Conservation (phyloP, 1,284 basidiomycete species). For the Grifola frondosa region DNA sequence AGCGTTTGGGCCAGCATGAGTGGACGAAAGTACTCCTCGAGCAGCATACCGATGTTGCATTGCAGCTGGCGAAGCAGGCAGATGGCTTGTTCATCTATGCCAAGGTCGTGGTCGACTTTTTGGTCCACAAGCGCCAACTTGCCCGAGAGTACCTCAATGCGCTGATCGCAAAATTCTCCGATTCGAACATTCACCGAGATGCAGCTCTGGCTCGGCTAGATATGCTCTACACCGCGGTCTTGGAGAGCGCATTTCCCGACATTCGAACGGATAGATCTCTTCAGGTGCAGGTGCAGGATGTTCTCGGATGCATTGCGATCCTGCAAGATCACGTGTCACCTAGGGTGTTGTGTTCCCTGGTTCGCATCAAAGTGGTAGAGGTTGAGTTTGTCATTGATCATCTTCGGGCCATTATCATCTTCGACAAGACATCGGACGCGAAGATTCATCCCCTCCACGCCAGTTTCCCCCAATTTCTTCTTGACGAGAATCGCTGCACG, state of each 20-base stretch:
- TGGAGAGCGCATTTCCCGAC: not conserved
- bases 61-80: constrained; percentile 1
- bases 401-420: constrained; percentile 7
- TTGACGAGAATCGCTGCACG: constrained; percentile 6
- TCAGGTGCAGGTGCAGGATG: not conserved
- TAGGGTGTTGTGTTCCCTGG: not conserved
- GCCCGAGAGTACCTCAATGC: no score
- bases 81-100: constrained; percentile 16
- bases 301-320: constrained; percentile 2
- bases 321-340: constrained; percentile 2
- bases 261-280: no score
- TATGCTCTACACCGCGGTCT: not conserved
- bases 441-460: constrained; percentile 4
- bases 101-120: constrained; percentile 5
- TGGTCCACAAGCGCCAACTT: constrained; percentile 1
- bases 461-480: constrained; percentile 12
- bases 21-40: not conserved
- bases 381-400: constrained; percentile 1
- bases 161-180: no score
- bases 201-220: no score
- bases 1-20: not conserved
- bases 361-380: not conserved
- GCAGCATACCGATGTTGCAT: not conserved
- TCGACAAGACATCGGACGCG: not conserved
- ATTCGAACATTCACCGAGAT: no score